These are phyloP conservation scores for Biscogniauxia marginata DNA, from an alignment of 2,329 filamentous ascomycete species.

Conservation along the genomic window DNA sequence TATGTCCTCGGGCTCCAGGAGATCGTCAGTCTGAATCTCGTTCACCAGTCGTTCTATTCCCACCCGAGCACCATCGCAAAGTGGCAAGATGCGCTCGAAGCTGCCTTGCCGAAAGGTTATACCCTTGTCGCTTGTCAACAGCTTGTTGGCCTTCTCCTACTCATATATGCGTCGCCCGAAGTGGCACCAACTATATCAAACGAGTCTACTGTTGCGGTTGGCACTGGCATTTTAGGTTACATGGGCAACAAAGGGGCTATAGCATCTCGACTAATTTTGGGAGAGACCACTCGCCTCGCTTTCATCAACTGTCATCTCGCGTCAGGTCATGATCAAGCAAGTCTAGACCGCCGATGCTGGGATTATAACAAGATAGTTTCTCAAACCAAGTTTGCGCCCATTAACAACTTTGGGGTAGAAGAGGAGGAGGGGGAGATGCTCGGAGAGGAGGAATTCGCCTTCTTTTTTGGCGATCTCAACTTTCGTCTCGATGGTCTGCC, in stretches of 20 bases:
- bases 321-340: slow-evolving; percentile 75
- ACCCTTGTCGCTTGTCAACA: slow-evolving; percentile 76
- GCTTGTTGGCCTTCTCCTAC: slow-evolving; percentile 77
- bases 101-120: slow-evolving; percentile 75
- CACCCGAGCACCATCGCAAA: slow-evolving; percentile 70
- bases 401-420: slow-evolving; percentile 63
- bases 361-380: slow-evolving; percentile 76
- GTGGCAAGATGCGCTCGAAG: slow-evolving; percentile 77
- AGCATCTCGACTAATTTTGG: slow-evolving; percentile 75
- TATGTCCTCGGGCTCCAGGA: slow-evolving; percentile 93
- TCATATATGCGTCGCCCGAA: slow-evolving; percentile 81
- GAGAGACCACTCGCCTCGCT: slow-evolving; percentile 83
- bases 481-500: slow-evolving; percentile 87
- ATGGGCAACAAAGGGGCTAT: slow-evolving; percentile 96
- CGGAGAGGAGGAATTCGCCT: slow-evolving; percentile 88
- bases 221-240: slow-evolving; percentile 87
- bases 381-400: slow-evolving; percentile 75
- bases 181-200: slow-evolving; percentile 74
- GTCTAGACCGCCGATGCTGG: slow-evolving; percentile 85
- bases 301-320: slow-evolving; percentile 92
- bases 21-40: slow-evolving; percentile 79
- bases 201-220: slow-evolving; percentile 78
- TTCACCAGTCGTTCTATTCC: slow-evolving; percentile 74
- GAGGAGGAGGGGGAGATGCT: slow-evolving; percentile 68
- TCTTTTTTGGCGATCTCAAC: slow-evolving; percentile 97